Conservation (phyloP, 805 yeast genomes). For the Kodamaea sagamina region DNA sequence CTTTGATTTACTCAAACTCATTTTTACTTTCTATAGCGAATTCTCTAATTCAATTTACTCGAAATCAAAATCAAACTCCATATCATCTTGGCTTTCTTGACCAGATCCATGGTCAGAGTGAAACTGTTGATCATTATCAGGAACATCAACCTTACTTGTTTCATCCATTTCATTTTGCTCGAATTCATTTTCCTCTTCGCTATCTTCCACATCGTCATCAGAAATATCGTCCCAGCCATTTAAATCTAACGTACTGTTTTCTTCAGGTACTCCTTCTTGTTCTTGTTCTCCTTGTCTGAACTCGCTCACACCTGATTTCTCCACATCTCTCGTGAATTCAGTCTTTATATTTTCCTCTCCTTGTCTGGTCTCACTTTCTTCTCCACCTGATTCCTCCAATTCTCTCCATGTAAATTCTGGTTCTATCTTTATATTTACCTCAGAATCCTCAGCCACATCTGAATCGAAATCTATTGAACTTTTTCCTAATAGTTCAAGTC, state of each 20-base stretch:
- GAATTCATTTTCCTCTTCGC: not conserved
- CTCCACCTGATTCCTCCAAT: not conserved
- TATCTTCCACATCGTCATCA: slow-evolving; percentile 9
- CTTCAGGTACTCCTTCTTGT: not conserved
- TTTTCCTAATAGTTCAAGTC: not conserved
- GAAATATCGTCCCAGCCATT: slow-evolving; percentile 5
- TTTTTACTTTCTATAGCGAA: no score
- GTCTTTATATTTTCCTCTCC: no score
- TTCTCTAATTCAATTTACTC: no score
- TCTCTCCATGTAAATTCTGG: not conserved
- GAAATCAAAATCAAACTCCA: slow-evolving; percentile 32
- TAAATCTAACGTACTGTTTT: not conserved
- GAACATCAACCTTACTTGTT: not conserved
- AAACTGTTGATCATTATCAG: not conserved
- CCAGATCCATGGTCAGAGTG: not conserved
- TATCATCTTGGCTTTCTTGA: slow-evolving; percentile 9
- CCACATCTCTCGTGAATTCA: no score
- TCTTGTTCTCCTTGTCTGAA: not conserved
- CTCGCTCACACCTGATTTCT: no score
- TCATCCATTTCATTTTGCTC: not conserved
- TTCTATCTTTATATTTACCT: slow-evolving; percentile 1
- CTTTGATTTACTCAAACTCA: no score
- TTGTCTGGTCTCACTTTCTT: not conserved
- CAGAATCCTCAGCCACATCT: not conserved
- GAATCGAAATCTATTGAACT: not conserved